These are phyloP conservation scores for Cetraspora pellucida DNA, from an alignment of 192 early-diverging fungal species.

Conservation along the genomic window DNA sequence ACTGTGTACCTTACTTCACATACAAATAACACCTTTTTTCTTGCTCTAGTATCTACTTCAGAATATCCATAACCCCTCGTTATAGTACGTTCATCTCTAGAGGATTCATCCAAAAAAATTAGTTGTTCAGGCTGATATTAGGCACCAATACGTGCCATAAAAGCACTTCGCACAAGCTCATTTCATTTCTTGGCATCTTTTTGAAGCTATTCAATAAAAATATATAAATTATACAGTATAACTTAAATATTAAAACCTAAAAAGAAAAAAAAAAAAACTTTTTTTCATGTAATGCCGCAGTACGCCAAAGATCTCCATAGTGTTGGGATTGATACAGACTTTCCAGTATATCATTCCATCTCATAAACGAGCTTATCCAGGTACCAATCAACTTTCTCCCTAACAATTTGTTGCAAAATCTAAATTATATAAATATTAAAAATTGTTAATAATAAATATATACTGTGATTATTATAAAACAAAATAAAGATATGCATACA, in stretches of 20 bases:
- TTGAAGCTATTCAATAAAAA: slow-evolving; percentile 2
- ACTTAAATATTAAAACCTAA: too few relatives aligned
- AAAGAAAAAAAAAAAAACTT: too few relatives aligned
- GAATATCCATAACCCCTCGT: slow-evolving; percentile 5
- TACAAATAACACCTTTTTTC: slow-evolving; percentile 8
- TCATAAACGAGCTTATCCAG: slow-evolving; percentile 1
- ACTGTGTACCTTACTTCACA: slow-evolving; percentile 8
- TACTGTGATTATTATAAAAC: too few relatives aligned
- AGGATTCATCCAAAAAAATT: slow-evolving; percentile 20
- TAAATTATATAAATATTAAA: background rate
- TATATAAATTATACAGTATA: too few relatives aligned
- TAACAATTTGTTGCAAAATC: background rate
- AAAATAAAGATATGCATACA: background rate
- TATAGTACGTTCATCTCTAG: slow-evolving; percentile 14
- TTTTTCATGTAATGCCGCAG: slow-evolving; percentile 17
- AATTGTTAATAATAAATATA: too few relatives aligned
- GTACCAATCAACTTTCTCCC: slow-evolving; percentile 16
- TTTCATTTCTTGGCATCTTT: slow-evolving; percentile 7
- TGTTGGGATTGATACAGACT: background rate
- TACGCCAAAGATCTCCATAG: background rate
- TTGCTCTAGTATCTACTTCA: background rate
- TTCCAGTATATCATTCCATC: slow-evolving; percentile 7
- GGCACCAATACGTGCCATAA: background rate
- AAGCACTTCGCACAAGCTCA: slow-evolving; percentile 5
- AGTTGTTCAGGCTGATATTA: slow-evolving; percentile 3